These are phyloP conservation scores for Gentiana macrophylla DNA, from an alignment of 257 asterid genomes.

Conservation along the genomic window DNA sequence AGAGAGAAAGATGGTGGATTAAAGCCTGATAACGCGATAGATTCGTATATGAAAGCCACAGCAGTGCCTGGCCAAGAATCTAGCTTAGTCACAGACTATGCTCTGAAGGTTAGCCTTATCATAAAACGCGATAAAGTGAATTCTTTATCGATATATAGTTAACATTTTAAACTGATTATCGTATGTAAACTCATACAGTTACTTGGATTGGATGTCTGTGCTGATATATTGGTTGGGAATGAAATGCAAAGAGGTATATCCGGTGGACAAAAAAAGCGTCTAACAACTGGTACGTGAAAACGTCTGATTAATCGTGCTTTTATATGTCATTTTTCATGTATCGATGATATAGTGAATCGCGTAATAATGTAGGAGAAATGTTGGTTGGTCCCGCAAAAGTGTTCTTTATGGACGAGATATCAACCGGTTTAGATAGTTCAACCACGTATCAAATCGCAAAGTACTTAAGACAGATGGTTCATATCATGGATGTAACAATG, in stretches of 20 bases:
- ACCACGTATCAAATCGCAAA: slow-evolving; percentile 82
- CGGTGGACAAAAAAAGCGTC: slow-evolving; percentile 4
- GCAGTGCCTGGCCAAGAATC: slow-evolving; percentile 86
- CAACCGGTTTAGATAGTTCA: slow-evolving; percentile 95
- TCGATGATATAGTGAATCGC: background rate
- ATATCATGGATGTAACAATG: slow-evolving; percentile 83
- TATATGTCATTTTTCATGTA: no score
- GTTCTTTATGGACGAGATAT: slow-evolving; percentile 94
- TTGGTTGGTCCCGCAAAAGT: slow-evolving; percentile 96
- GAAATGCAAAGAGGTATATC: slow-evolving; percentile 1
- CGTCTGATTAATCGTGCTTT: background rate
- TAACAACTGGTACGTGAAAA: slow-evolving; percentile 6
- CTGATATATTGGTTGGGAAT: slow-evolving; percentile 2
- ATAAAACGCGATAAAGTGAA: background rate
- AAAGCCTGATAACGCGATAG: slow-evolving; percentile 84
- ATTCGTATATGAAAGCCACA: slow-evolving; percentile 93
- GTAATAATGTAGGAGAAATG: slow-evolving; percentile 65
- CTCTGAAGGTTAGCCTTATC: slow-evolving; percentile 54
- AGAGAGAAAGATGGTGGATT: slow-evolving; percentile 74
- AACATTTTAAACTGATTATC: slow-evolving; percentile 1
- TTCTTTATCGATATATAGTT: background rate
- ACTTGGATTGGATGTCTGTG: slow-evolving; percentile 2
- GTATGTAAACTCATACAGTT: background rate
- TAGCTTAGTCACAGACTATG: slow-evolving; percentile 79
- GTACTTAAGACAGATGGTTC: slow-evolving; percentile 92